phyloP scores from a whole-genome alignment of 805 yeast species.

The Barnettozyma botsteinii region DNA sequence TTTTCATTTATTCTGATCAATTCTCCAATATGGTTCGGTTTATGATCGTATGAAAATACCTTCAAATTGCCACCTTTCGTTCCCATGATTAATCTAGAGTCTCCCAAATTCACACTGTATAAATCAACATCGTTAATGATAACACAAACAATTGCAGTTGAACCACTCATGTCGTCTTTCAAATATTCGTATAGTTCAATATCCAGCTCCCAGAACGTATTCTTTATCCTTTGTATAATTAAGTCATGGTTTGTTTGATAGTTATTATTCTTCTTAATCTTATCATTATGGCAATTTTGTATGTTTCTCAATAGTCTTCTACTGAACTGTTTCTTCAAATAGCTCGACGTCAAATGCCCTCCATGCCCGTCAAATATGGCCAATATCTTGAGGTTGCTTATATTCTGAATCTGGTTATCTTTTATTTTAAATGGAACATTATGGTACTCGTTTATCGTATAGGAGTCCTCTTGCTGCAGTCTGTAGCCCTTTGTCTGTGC shows the following conservation, averaged over 20 bases:
- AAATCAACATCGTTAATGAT: conserved; percentile 40
- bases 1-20: conserved; percentile 85
- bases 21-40: conserved; percentile 94
- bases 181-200: conserved; percentile 35
- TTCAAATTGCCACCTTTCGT: conserved; percentile 46
- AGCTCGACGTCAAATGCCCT: conserved; percentile 55
- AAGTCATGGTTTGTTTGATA: conserved; percentile 31
- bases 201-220: conserved; percentile 42
- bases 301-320: conserved; percentile 14
- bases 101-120: conserved; percentile 69
- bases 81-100: conserved; percentile 58
- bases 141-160: conserved; percentile 45
- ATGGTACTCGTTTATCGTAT: conserved; percentile 42
- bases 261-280: conserved; percentile 6
- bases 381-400: conserved; percentile 38
- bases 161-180: conserved; percentile 38
- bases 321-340: conserved; percentile 35
- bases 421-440: conserved; percentile 27
- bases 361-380: conserved; percentile 86
- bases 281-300: not conserved
- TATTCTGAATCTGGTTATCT: conserved; percentile 17
- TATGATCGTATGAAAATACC: conserved; percentile 71
- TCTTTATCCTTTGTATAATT: conserved; percentile 33
- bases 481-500: conserved; percentile 81
- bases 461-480: conserved; percentile 72